Conservation (phyloP, 202 grass and related monocot genomes). For the Schoenoplectus triqueter region DNA sequence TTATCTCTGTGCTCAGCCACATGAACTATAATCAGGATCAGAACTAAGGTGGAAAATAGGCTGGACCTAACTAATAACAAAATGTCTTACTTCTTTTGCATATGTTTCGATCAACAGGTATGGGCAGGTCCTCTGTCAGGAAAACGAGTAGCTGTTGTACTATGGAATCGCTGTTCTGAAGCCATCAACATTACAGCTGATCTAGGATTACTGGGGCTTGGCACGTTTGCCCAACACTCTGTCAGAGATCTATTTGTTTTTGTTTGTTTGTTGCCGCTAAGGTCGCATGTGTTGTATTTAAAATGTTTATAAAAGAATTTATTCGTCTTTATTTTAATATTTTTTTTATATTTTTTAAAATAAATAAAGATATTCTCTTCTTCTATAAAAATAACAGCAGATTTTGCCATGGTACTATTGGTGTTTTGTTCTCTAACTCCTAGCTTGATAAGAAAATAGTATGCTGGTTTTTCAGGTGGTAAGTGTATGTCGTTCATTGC, state of each 20-base stretch:
- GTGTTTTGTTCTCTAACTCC: no score
- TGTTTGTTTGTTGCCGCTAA: conserved; percentile 9
- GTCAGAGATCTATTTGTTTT: conserved; percentile 62
- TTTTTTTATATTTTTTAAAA: no score
- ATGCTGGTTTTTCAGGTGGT: no score
- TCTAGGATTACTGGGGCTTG: conserved; percentile 64
- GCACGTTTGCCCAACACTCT: conserved; percentile 54
- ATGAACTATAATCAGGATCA: background rate
- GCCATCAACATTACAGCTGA: conserved; percentile 58
- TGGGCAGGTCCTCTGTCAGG: conserved; percentile 88
- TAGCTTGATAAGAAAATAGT: no score
- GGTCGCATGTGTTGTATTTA: conserved; percentile 15
- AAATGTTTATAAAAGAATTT: no score
- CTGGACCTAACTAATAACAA: background rate
- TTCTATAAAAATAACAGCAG: no score
- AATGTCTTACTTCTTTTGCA: background rate
- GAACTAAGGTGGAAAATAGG: background rate
- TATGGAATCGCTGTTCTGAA: conserved; percentile 87
- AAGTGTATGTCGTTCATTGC: no score
- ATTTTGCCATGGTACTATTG: no score
- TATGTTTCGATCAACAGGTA: conserved; percentile 52
- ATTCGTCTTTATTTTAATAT: no score
- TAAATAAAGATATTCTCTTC: no score
- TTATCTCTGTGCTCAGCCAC: background rate
- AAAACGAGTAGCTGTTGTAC: conserved; percentile 55